Evolutionary conservation across 129 eudicot genomes (phyloP), one percentile per base, ranked within the genome.

Genomic region (Logfia minima): DNA sequence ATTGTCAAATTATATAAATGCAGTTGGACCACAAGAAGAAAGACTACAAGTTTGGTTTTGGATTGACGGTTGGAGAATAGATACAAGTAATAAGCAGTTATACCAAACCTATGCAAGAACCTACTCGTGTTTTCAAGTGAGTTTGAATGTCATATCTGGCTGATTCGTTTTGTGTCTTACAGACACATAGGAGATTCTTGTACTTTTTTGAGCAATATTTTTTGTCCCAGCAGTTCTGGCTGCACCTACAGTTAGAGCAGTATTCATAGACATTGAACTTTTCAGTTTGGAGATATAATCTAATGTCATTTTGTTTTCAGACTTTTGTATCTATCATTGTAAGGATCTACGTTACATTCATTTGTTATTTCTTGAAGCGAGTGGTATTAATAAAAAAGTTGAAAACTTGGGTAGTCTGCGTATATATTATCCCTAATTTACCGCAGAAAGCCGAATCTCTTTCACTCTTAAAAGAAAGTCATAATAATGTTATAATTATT

Each of bases 11-110:
- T 39, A 8, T 45, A 16, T 45, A 16, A 31, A 72, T 84, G 86
- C 95, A 93, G 95, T 39, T 93, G 7, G 98, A 93, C 83, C 96
- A 90, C 79, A 43, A 17, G 80, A 92, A 90, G 88, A 90, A 93
- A 79, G 96, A 90, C 79, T 93, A 93, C 89, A 90, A 87, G 84
- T 93, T 93, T 62, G 96, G 96, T 48, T 90, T 93, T 56, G 98
- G 96, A 34, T 72, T 93, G 70, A 87, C 88, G 14, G 92, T 90
- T 63, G 93, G 96, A 81, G 96, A 90, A 84, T 92, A 88, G 77
- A 73, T 43, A 52, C 70, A 37, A 43, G 60, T 39, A 39, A 39
- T 39, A 39, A 39, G 45, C 60, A 32, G 35, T 13, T 63, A 61
- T 16, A 34, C 74, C 9, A 52, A 39, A 39, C 60, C 60, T 4